These are phyloP conservation scores for Magnusiomyces sp. DNA, from an alignment of 1,139 yeast genomes.

Conservation along the genomic window DNA sequence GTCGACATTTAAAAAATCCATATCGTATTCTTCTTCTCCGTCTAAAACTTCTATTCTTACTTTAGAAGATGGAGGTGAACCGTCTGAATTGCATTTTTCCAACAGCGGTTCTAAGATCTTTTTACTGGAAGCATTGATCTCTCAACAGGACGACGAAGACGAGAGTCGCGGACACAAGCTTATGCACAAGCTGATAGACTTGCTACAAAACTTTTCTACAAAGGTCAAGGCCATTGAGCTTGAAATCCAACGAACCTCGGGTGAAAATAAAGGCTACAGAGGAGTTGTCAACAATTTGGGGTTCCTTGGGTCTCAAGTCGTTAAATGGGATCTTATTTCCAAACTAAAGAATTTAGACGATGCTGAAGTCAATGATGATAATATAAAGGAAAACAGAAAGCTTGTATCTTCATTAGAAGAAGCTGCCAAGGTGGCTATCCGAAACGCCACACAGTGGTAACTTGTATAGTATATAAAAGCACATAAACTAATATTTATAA, in stretches of 20 bases:
- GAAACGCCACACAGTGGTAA: constrained; percentile 9
- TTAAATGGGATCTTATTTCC: constrained; percentile 2
- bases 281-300: constrained; percentile 13
- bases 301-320: constrained; percentile 9
- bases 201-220: constrained; percentile 7
- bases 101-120: too few relatives aligned
- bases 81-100: constrained; percentile 1
- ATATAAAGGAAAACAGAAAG: neutral
- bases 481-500: neutral
- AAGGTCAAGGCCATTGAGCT: constrained; percentile 3
- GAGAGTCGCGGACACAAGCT: neutral
- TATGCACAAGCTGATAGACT: constrained; percentile 2
- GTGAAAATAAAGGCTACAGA: neutral
- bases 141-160: neutral
- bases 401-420: neutral
- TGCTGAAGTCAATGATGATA: too few relatives aligned
- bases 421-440: constrained; percentile 9
- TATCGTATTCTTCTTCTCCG: neutral
- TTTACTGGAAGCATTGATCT: too few relatives aligned
- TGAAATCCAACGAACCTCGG: too few relatives aligned
- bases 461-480: too few relatives aligned
- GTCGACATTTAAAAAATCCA: constrained; percentile 9
- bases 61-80: neutral
- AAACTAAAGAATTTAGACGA: neutral
- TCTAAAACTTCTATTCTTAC: neutral